Conservation (phyloP, 2,329 filamentous ascomycete genomes). For the Verticillium alfalfae region DNA sequence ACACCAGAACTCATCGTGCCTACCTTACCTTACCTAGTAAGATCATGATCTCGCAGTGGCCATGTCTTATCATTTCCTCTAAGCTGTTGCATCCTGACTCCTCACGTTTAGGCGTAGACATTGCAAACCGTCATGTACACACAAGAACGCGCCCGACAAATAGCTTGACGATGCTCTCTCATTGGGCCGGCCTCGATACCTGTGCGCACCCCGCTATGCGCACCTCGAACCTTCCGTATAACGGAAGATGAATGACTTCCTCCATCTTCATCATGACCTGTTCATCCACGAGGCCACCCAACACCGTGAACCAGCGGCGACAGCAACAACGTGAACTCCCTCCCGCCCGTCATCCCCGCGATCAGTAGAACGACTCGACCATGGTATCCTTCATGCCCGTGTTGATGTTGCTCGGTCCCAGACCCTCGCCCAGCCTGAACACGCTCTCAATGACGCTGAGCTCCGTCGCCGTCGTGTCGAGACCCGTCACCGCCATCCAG, state of each 20-base stretch:
- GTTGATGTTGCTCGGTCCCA: conserved; percentile 72
- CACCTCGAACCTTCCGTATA: not conserved
- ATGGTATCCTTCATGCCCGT: conserved; percentile 92
- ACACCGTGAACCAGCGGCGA: not conserved
- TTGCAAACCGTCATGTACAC: too few species aligned
- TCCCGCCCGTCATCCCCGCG: not conserved
- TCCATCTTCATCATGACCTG: not conserved
- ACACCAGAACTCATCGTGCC: too few species aligned
- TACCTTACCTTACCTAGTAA: too few species aligned
- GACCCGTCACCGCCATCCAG: conserved; percentile 88
- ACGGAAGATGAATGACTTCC: not conserved
- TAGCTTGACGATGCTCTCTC: not conserved
- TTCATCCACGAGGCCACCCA: not conserved
- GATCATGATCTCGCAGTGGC: too few species aligned
- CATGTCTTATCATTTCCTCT: too few species aligned
- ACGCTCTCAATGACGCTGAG: conserved; percentile 94
- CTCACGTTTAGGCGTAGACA: too few species aligned
- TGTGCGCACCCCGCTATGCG: not conserved
- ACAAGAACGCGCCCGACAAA: not conserved
- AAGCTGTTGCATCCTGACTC: too few species aligned
- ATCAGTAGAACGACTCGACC: conserved; percentile 97
- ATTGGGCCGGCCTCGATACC: not conserved
- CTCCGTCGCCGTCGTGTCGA: conserved; percentile 92
- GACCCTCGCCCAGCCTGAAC: conserved; percentile 87
- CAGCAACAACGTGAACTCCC: not conserved